Conservation (phyloP, 257 asterid species). For the Przewalskia tangutica region DNA sequence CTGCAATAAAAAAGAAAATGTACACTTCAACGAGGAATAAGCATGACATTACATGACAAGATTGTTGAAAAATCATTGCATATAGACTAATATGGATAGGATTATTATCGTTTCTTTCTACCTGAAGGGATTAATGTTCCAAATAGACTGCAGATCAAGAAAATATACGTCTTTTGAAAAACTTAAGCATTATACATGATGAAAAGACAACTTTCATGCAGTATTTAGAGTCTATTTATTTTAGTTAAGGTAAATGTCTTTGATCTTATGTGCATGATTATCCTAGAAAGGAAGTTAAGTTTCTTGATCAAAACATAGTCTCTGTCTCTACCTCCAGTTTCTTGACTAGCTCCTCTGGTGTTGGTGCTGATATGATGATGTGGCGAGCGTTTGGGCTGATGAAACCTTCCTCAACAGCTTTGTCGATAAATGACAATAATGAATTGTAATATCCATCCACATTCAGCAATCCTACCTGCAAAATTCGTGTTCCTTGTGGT, state of each 20-base stretch:
- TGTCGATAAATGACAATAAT: constrained; percentile 67
- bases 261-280: neutral
- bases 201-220: neutral
- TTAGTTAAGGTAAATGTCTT: neutral
- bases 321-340: constrained; percentile 55
- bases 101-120: neutral
- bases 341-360: constrained; percentile 71
- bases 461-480: constrained; percentile 86
- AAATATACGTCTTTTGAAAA: no score
- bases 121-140: neutral
- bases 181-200: no score
- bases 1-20: neutral
- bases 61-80: neutral
- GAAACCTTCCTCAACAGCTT: constrained; percentile 93
- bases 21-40: neutral
- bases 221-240: neutral
- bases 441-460: constrained; percentile 91
- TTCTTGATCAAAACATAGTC: neutral
- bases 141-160: neutral
- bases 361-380: constrained; percentile 80
- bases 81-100: neutral
- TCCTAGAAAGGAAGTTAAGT: neutral
- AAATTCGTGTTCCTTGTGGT: neutral
- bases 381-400: constrained; percentile 79
- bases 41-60: neutral